A percentile compares a stretch with the other conserved stretches of the same genome.
Conservation (phyloP, 202 grass and related monocot species). For the Carex arenaria region DNA sequence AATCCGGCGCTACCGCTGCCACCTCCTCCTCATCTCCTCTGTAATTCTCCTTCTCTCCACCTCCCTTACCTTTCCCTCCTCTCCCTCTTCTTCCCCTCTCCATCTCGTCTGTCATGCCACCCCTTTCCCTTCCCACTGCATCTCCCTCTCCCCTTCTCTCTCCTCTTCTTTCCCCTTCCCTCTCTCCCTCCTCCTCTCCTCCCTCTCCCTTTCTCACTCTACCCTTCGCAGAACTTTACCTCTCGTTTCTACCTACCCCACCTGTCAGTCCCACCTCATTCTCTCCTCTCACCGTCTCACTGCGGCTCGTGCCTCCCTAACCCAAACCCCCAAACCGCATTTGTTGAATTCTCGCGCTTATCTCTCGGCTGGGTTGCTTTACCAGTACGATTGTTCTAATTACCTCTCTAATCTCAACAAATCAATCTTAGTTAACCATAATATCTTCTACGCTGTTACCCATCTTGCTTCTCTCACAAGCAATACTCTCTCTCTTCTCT, state of each 20-base stretch:
- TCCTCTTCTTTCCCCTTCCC: conserved; percentile 26
- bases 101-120: conserved; percentile 15
- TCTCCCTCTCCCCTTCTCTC: neutral
- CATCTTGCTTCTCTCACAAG: conserved; percentile 32
- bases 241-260: conserved; percentile 11
- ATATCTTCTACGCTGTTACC: conserved; percentile 28
- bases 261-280: conserved; percentile 42
- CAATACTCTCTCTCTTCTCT: conserved; percentile 27
- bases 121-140: conserved; percentile 10
- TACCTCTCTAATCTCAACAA: conserved; percentile 38
- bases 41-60: conserved; percentile 26
- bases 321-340: conserved; percentile 16
- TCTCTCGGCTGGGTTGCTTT: conserved; percentile 50
- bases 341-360: conserved; percentile 45
- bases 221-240: conserved; percentile 4
- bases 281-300: conserved; percentile 64
- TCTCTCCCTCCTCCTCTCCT: conserved; percentile 32
- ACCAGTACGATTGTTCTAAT: conserved; percentile 63
- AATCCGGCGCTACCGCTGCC: conserved; percentile 13
- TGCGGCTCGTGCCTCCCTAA: conserved; percentile 25
- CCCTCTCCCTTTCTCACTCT: conserved; percentile 31
- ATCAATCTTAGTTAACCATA: neutral
- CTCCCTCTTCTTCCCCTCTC: conserved; percentile 10
- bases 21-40: conserved; percentile 24
- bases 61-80: conserved; percentile 22